Percentiles rank a stretch among this genome's conserved stretches.
phyloP scores from a whole-genome alignment of 108 stramenopile genomes.

The Phaeodactylum tricornutum region DNA sequence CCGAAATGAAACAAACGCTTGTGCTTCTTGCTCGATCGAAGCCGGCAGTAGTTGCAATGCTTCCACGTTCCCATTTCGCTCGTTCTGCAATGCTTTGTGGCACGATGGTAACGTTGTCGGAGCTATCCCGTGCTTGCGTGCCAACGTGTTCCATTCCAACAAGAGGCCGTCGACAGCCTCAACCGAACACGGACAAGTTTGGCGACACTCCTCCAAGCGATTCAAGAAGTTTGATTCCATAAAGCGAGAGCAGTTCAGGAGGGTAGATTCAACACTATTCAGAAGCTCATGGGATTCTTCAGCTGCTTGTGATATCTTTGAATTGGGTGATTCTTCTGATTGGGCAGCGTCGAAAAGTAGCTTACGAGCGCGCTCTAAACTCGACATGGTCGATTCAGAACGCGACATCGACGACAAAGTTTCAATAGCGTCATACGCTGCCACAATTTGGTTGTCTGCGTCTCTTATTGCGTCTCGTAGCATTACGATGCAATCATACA shows the following conservation, averaged over 20 bases:
- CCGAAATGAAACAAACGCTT: slow-evolving; percentile 30
- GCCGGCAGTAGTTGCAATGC: slow-evolving; percentile 41
- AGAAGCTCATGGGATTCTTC: slow-evolving; percentile 64
- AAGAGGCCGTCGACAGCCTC: slow-evolving; percentile 53
- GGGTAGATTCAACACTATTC: slow-evolving; percentile 46
- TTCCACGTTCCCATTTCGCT: slow-evolving; percentile 63
- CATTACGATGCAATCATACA: slow-evolving; percentile 37
- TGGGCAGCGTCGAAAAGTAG: slow-evolving; percentile 33
- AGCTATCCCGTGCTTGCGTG: slow-evolving; percentile 69
- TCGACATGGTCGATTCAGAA: slow-evolving; percentile 44
- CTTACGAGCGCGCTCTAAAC: slow-evolving; percentile 48
- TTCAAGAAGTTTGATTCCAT: slow-evolving; percentile 46
- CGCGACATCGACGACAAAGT: slow-evolving; percentile 37
- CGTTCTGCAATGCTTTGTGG: slow-evolving; percentile 46
- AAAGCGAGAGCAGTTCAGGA: slow-evolving; percentile 39
- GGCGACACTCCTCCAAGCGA: slow-evolving; percentile 26
- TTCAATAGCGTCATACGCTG: slow-evolving; percentile 43
- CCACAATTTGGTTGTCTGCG: slow-evolving; percentile 37
- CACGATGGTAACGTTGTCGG: slow-evolving; percentile 46
- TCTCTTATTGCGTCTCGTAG: slow-evolving; percentile 36
- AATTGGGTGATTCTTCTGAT: slow-evolving; percentile 1
- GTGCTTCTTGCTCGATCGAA: slow-evolving; percentile 36
- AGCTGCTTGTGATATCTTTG: slow-evolving; percentile 12
- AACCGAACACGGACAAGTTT: slow-evolving; percentile 24
- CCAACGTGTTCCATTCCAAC: slow-evolving; percentile 68